Conservation (phyloP, 78 protist genomes). For the Kipferlia bialata region DNA sequence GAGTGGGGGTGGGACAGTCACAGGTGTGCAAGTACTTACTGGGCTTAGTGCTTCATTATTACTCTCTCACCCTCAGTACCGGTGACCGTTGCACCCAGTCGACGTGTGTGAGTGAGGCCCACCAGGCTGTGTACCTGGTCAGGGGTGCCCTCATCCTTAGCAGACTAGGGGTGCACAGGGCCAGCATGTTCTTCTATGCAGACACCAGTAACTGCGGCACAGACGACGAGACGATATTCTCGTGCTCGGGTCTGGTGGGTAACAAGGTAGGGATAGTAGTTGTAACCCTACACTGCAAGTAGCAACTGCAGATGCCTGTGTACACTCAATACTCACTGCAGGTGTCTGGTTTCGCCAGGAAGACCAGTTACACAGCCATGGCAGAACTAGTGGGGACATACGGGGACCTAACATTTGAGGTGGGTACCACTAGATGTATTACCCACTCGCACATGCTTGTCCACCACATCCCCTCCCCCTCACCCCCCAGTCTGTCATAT, state of each 20-base stretch:
- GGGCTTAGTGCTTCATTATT: not conserved
- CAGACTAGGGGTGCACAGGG: not conserved
- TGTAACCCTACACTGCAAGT: not conserved
- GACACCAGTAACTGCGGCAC: not conserved
- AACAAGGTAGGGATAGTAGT: not conserved
- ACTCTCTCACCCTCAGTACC: too few relatives aligned
- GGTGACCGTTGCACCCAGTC: not conserved
- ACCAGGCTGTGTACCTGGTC: not conserved
- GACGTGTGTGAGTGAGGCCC: not conserved
- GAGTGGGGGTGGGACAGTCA: not conserved
- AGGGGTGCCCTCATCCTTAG: not conserved
- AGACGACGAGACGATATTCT: not conserved
- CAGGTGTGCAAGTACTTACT: not conserved
- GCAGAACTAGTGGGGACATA: not conserved
- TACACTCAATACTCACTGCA: not conserved
- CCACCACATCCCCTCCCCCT: too few relatives aligned
- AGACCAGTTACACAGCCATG: not conserved
- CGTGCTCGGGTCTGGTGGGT: not conserved
- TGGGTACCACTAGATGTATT: not conserved
- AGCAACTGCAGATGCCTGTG: not conserved
- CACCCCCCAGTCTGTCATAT: too few relatives aligned
- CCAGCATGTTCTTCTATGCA: not conserved
- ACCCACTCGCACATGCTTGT: too few relatives aligned
- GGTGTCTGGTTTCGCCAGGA: not conserved
- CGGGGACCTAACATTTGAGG: not conserved